Evolutionary conservation across 768 basidiomycete genomes (phyloP).

Genomic region (Leccinum subgranulosum): DNA sequence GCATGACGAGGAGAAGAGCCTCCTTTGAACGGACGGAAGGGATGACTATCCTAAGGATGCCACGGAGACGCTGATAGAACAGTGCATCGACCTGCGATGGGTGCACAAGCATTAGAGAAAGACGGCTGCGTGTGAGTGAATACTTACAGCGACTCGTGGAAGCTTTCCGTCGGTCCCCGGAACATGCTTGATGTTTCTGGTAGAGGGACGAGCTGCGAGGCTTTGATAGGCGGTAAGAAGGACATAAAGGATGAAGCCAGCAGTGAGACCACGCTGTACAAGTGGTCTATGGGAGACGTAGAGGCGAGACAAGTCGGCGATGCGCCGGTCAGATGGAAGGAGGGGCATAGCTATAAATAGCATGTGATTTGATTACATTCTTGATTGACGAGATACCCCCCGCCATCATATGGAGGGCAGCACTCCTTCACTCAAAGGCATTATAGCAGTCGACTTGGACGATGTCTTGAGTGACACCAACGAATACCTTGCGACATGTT

Average conservation of each 20-base stretch:
- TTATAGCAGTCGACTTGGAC: constrained; percentile 65
- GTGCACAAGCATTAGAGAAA: not conserved
- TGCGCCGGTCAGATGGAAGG: constrained; percentile 32
- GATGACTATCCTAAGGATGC: constrained; percentile 83
- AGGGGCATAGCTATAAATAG: constrained; percentile 22
- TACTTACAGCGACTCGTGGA: constrained; percentile 65
- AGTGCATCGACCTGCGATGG: constrained; percentile 74
- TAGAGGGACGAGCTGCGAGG: constrained; percentile 43
- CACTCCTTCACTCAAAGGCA: constrained; percentile 24
- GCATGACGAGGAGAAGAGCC: constrained; percentile 80
- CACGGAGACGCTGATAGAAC: constrained; percentile 79
- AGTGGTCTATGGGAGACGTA: constrained; percentile 67
- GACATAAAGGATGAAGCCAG: constrained; percentile 68
- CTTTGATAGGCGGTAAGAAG: constrained; percentile 60
- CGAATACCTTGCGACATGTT: constrained; percentile 52
- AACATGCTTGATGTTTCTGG: constrained; percentile 11
- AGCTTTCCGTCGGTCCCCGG: constrained; percentile 38
- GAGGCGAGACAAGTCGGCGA: constrained; percentile 43
- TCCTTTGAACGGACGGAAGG: constrained; percentile 84
- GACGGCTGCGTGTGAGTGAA: not conserved
- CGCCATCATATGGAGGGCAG: constrained; percentile 1
- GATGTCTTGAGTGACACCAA: constrained; percentile 71
- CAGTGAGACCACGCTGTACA: constrained; percentile 69
- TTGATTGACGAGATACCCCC: not conserved
- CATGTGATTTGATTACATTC: constrained; percentile 13